Percentiles rank a stretch among this genome's conserved stretches.
phyloP scores from a whole-genome alignment of 768 basidiomycete genomes.

The Tylopilus felleus region DNA sequence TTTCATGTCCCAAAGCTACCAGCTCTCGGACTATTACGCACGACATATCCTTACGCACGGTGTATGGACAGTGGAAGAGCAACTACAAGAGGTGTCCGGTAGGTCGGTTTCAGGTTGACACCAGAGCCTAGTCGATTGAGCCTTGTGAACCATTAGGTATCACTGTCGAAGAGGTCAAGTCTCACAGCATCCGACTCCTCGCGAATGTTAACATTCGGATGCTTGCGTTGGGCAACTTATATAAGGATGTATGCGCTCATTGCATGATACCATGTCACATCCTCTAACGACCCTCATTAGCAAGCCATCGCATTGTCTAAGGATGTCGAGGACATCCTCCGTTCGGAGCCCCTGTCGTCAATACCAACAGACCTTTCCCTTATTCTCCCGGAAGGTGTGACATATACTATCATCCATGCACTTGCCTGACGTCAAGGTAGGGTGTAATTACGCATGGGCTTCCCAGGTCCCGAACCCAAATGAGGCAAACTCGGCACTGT shows the following conservation, averaged over 20 bases:
- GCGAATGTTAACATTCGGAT: slow-evolving; percentile 65
- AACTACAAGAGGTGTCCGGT: slow-evolving; percentile 72
- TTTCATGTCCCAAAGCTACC: slow-evolving; percentile 79
- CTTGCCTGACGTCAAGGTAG: slow-evolving; percentile 38
- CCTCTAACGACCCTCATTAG: slow-evolving; percentile 35
- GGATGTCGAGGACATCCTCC: slow-evolving; percentile 64
- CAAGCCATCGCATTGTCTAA: slow-evolving; percentile 74
- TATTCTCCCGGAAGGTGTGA: slow-evolving; percentile 68
- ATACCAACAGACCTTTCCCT: slow-evolving; percentile 46
- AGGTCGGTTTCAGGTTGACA: slow-evolving; percentile 29
- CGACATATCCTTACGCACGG: slow-evolving; percentile 67
- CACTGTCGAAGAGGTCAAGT: slow-evolving; percentile 65
- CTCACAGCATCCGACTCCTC: slow-evolving; percentile 57
- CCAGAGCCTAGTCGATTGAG: background rate
- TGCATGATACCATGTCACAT: background rate
- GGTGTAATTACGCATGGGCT: slow-evolving; percentile 65
- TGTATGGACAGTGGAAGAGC: slow-evolving; percentile 76
- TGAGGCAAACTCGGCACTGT: slow-evolving; percentile 82
- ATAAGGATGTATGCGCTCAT: slow-evolving; percentile 61
- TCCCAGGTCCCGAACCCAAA: slow-evolving; percentile 72
- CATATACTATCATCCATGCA: background rate
- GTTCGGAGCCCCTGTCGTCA: slow-evolving; percentile 42
- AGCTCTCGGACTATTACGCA: slow-evolving; percentile 71
- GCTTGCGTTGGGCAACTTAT: slow-evolving; percentile 81
- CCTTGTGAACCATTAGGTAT: slow-evolving; percentile 46